Conservation (phyloP, 352 stramenopile species). For the Globisporangium perplexum region DNA sequence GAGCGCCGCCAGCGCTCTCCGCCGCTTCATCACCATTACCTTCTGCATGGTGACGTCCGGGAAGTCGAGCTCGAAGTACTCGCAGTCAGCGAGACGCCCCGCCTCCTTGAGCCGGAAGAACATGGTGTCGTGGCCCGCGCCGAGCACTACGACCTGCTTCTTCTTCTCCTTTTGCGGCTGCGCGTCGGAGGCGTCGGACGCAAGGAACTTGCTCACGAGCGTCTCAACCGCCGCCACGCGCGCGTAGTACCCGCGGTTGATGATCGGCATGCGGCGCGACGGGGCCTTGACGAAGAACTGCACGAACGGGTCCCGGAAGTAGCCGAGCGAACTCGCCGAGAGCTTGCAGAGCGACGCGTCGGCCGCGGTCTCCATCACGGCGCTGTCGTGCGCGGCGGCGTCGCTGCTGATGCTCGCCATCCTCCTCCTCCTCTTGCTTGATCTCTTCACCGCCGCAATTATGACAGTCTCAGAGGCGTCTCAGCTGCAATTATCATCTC, state of each 20-base stretch:
- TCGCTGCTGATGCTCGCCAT: too few species aligned
- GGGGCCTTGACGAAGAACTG: slow-evolving; percentile 78
- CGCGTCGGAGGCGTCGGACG: slow-evolving; percentile 1
- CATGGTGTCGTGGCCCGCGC: slow-evolving; percentile 81
- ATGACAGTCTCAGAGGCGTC: too few species aligned
- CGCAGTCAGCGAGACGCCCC: slow-evolving; percentile 28
- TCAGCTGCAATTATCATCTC: too few species aligned
- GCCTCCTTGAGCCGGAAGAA: slow-evolving; percentile 68
- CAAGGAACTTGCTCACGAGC: slow-evolving; percentile 66
- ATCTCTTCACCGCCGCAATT: too few species aligned
- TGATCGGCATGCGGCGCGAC: slow-evolving; percentile 84
- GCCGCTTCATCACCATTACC: slow-evolving; percentile 62
- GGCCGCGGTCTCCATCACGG: slow-evolving; percentile 75
- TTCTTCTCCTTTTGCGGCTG: slow-evolving; percentile 10
- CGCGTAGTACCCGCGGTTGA: slow-evolving; percentile 88
- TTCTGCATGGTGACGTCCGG: slow-evolving; percentile 76
- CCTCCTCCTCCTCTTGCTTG: too few species aligned
- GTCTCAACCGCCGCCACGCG: slow-evolving; percentile 66
- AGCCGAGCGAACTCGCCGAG: slow-evolving; percentile 68
- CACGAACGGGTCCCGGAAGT: slow-evolving; percentile 76
- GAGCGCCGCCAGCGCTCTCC: slow-evolving; percentile 46
- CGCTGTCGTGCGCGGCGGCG: slow-evolving; percentile 40
- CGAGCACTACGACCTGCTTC: slow-evolving; percentile 79
- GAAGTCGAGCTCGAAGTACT: slow-evolving; percentile 87
- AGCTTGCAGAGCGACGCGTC: slow-evolving; percentile 86